Conservation (phyloP, 768 basidiomycete genomes). For the Pholiota molesta region DNA sequence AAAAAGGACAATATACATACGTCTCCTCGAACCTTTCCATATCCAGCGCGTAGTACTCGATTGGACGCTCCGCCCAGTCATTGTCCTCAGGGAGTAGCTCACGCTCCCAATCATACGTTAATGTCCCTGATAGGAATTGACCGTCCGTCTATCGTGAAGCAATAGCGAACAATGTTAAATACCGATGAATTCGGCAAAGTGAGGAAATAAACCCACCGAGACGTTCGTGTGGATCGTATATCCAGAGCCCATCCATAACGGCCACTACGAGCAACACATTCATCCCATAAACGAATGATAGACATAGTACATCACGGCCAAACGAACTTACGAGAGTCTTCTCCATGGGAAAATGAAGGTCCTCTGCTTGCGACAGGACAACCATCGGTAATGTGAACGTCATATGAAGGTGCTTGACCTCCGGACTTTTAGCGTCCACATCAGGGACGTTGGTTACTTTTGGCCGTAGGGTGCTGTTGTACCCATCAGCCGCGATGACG, state of each 20-base stretch:
- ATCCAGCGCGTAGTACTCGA: not conserved
- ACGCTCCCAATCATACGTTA: not conserved
- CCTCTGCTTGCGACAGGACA: not conserved
- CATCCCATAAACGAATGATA: not conserved
- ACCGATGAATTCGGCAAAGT: not conserved
- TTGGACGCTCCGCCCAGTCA: constrained; percentile 20
- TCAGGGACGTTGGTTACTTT: not conserved
- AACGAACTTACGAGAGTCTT: not conserved
- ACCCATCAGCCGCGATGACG: not conserved
- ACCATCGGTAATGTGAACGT: not conserved
- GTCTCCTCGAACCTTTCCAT: not conserved
- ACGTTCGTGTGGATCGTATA: not conserved
- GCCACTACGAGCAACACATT: not conserved
- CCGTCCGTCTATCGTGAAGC: not conserved
- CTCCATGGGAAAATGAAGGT: not conserved
- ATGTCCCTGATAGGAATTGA: not conserved
- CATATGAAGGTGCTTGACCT: not conserved
- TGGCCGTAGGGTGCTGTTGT: not conserved
- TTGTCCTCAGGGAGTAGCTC: constrained; percentile 25
- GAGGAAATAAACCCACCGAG: not conserved
- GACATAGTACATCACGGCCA: not conserved
- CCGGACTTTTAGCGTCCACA: not conserved
- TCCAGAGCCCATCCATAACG: not conserved
- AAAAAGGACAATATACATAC: not conserved
- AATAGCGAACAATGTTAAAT: not conserved